Base-by-base conservation (phyloP, 2,329 filamentous ascomycete genomes). In the Sporothrix phasma region DNA sequence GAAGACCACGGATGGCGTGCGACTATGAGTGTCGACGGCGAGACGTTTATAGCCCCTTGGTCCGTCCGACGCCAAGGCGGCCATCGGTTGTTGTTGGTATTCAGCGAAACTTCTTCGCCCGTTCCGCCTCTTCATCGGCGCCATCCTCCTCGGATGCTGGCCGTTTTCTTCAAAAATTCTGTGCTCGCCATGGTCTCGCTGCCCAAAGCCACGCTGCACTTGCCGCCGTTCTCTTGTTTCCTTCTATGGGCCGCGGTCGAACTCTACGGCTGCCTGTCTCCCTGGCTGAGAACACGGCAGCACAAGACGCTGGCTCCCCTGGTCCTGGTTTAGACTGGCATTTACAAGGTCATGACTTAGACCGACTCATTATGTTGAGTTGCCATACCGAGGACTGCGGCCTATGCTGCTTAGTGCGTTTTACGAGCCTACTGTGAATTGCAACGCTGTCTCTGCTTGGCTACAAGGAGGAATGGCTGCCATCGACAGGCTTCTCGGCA, bases 371-470 rank as follows among this genome's bases (percentile, higher is more conserved):
- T 6, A 69, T 68, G 43, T 47, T 71, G 26, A 71, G 70, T 61
- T 72, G 69, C 64, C 62, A 70, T 54, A 66, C 59, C 66, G 59
- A 60, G 70, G 69, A 17, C 67, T 72, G 43, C 64, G 64, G 3
- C 64, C 69, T 10, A 67, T 73, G 46, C 64, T 74, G 8, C 67
- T 71, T 0, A 71, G 69, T 43, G 65, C 67, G 31, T 72, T 74
- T 64, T 73, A 70, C 60, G 68, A 73, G 17, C 68, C 69, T 3
- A 63, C 29, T 8, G 64, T 74, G 5, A 63, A 71, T 37, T 74
- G 70, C 66, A 74, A 74, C 64, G 63, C 66, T 3, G 69, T 68
- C n/a, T 69, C 68, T 37, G 67, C 70, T 58, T 74, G 70, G 71
- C 61, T 74, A 7, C 69, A 73, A 62, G 69, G 71, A 62, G 60